A percentile compares a stretch with the other conserved stretches of the same genome.
phyloP scores from a whole-genome alignment of 192 early-diverging fungal species.

The Linnemannia exigua region DNA sequence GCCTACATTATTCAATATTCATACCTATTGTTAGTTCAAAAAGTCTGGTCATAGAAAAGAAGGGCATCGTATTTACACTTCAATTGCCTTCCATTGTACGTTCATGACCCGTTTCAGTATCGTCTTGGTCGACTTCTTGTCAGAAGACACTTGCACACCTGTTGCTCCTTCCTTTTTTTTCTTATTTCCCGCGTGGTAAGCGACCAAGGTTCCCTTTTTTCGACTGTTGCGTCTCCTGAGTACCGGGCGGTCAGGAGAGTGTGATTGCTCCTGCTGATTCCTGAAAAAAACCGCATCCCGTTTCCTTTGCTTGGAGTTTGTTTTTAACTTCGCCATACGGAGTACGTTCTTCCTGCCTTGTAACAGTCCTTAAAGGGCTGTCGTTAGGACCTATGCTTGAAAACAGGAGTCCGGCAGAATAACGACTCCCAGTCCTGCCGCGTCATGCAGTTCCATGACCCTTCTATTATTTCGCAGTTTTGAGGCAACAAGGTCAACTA shows the following conservation, averaged over 20 bases:
- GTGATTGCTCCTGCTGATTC: not conserved
- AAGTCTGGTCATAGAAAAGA: not conserved
- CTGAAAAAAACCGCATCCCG: not conserved
- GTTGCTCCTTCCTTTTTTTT: not conserved
- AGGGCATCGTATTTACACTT: too few relatives aligned
- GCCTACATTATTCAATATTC: slow-evolving; percentile 62
- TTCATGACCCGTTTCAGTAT: not conserved
- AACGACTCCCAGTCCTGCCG: not conserved
- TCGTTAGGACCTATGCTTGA: not conserved
- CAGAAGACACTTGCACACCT: not conserved
- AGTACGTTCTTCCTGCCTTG: too few relatives aligned
- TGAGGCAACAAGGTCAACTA: not conserved
- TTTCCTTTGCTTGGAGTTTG: too few relatives aligned
- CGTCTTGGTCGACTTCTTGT: not conserved
- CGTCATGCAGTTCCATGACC: not conserved
- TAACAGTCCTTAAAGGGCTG: not conserved
- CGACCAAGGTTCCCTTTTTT: not conserved
- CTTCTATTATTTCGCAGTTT: not conserved
- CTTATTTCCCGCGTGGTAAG: not conserved
- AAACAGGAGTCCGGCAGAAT: too few relatives aligned
- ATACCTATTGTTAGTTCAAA: not conserved
- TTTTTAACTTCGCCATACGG: too few relatives aligned
- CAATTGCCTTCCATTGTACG: too few relatives aligned
- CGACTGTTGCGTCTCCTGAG: not conserved
- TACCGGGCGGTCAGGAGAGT: not conserved